These are phyloP conservation scores for Yamagishiella unicocca DNA, from an alignment of 139 green algal genomes.

Conservation along the genomic window DNA sequence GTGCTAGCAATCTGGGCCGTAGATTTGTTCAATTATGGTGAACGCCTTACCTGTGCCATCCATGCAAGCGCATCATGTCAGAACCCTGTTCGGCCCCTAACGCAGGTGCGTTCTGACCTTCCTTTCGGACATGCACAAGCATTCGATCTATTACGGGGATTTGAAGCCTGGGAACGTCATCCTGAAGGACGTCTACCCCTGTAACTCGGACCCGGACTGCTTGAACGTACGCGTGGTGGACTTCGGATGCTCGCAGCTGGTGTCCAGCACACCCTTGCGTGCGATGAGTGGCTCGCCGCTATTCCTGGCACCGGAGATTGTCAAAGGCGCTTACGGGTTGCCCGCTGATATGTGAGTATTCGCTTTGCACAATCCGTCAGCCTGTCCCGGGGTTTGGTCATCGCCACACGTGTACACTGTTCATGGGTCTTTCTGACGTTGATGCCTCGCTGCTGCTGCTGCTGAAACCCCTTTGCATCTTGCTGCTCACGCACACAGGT, in stretches of 20 bases:
- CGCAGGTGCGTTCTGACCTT: conserved; percentile 35
- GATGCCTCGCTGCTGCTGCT: too few relatives aligned
- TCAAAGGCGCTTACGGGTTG: conserved; percentile 23
- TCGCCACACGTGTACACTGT: too few relatives aligned
- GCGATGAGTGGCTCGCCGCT: conserved; percentile 30
- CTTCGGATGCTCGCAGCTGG: conserved; percentile 44
- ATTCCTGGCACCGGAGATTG: conserved; percentile 41
- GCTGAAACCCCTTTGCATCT: too few relatives aligned
- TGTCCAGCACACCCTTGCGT: not conserved
- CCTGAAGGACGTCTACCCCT: conserved; percentile 49
- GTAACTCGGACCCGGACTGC: conserved; percentile 1
- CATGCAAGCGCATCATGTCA: too few relatives aligned
- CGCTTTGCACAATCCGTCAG: too few relatives aligned
- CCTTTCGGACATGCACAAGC: conserved; percentile 22
- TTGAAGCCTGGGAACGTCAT: conserved; percentile 46
- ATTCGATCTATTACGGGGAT: conserved; percentile 41
- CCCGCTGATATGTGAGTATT: conserved; percentile 37
- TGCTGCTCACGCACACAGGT: conserved; percentile 37
- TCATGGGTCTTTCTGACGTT: too few relatives aligned
- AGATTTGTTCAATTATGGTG: too few relatives aligned
- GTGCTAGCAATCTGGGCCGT: too few relatives aligned
- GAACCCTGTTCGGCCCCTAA: not conserved
- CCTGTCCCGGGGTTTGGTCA: too few relatives aligned
- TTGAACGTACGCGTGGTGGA: conserved; percentile 37
- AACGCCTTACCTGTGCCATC: too few relatives aligned